These are phyloP conservation scores for Solanum medicagineum DNA, from an alignment of 257 asterid species.

Conservation along the genomic window DNA sequence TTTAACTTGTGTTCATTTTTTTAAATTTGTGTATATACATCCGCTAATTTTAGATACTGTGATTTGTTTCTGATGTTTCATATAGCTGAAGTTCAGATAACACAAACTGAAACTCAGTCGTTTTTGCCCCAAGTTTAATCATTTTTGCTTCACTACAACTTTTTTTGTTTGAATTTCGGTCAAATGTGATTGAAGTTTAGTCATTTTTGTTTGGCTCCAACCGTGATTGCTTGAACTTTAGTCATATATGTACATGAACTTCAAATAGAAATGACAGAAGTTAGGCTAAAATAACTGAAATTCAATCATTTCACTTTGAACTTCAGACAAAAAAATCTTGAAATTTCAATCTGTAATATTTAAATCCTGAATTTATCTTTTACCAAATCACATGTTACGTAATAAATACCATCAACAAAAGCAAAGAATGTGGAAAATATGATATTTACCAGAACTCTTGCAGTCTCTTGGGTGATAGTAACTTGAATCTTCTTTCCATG, in stretches of 20 bases:
- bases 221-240: not conserved
- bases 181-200: not conserved
- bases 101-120: not conserved
- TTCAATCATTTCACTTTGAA: not conserved
- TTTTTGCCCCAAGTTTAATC: not conserved
- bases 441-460: conserved; percentile 47
- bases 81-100: not conserved
- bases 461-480: conserved; percentile 62
- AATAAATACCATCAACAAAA: not conserved
- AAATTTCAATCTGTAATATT: not conserved
- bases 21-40: not conserved
- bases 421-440: not conserved
- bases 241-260: not conserved
- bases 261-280: not conserved
- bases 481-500: conserved; percentile 90
- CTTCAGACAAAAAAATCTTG: not conserved
- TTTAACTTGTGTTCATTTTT: not conserved
- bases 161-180: not conserved
- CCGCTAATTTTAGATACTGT: not conserved
- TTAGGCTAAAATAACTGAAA: not conserved
- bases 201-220: not conserved
- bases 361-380: not conserved
- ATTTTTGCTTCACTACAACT: not conserved
- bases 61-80: not conserved
- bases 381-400: not conserved